A percentile compares a stretch with the other conserved stretches of the same genome.
phyloP scores from a whole-genome alignment of 148 eudicot genomes.

The Camellia sinensis region DNA sequence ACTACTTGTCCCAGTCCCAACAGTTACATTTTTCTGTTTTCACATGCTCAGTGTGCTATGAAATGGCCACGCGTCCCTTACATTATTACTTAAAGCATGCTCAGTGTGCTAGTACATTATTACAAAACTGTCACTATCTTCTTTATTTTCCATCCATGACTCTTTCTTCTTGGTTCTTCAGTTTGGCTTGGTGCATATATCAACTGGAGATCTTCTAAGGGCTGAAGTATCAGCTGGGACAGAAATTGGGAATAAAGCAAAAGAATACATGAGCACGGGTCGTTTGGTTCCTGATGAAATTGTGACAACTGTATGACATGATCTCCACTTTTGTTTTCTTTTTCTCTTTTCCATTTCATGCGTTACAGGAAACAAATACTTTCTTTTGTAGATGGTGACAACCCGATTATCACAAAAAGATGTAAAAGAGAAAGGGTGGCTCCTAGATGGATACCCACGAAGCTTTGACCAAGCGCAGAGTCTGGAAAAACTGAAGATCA shows the following conservation, averaged over 20 bases:
- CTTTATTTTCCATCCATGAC: not conserved
- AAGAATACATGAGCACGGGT: slow-evolving; percentile 84
- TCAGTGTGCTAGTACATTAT: not conserved
- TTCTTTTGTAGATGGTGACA: slow-evolving; percentile 69
- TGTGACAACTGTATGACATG: slow-evolving; percentile 69
- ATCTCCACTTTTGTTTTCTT: slow-evolving; percentile 2
- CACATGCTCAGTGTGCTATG: not conserved
- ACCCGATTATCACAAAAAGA: slow-evolving; percentile 66
- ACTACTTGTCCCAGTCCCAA: not conserved
- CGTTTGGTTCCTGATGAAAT: slow-evolving; percentile 88
- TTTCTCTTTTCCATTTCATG: not conserved
- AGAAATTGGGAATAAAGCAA: slow-evolving; percentile 87
- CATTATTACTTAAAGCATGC: not conserved
- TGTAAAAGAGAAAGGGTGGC: slow-evolving; percentile 91
- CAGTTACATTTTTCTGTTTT: not conserved
- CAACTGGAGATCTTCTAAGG: slow-evolving; percentile 93
- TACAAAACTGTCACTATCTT: not conserved
- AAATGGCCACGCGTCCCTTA: not conserved
- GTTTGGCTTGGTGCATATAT: slow-evolving; percentile 94
- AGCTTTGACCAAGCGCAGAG: slow-evolving; percentile 78
- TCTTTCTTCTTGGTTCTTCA: slow-evolving; percentile 25
- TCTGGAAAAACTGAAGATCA: slow-evolving; percentile 67
- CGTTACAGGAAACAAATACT: slow-evolving; percentile 8
- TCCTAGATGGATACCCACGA: slow-evolving; percentile 95
- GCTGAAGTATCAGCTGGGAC: slow-evolving; percentile 88